phyloP scores from a whole-genome alignment of 2,329 filamentous ascomycete genomes.

The Paecilomyces niveus region DNA sequence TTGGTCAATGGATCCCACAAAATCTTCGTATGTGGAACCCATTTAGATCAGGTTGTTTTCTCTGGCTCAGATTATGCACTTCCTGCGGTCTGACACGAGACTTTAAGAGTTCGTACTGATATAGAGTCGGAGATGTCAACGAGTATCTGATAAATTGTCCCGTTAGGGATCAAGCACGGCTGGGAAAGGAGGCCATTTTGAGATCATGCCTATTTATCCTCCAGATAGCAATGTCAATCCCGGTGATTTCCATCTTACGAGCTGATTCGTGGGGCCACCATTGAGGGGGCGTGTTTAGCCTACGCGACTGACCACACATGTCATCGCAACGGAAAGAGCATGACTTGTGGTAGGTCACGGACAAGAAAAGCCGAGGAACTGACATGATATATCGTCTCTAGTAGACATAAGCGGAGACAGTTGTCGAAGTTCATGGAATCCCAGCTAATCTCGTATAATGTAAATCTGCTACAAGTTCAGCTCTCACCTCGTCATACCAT shows the following conservation, averaged over 20 bases:
- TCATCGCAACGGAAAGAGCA: not conserved
- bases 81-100: not conserved
- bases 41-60: not conserved
- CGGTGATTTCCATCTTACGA: not conserved
- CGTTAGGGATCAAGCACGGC: not conserved
- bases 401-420: too few species aligned
- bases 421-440: too few species aligned
- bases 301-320: not conserved
- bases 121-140: not conserved
- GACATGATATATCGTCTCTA: not conserved
- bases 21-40: constrained; percentile 29
- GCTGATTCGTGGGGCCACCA: not conserved
- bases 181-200: not conserved
- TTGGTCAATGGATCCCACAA: constrained; percentile 82
- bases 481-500: too few species aligned
- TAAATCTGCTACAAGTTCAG: too few species aligned
- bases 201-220: not conserved
- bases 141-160: not conserved
- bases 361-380: not conserved
- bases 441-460: too few species aligned
- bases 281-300: not conserved
- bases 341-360: not conserved
- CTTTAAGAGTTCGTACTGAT: not conserved
- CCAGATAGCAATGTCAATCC: not conserved
- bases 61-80: not conserved